These are phyloP conservation scores for Spatholobus suberectus DNA, from an alignment of 306 rosid genomes.

Conservation along the genomic window DNA sequence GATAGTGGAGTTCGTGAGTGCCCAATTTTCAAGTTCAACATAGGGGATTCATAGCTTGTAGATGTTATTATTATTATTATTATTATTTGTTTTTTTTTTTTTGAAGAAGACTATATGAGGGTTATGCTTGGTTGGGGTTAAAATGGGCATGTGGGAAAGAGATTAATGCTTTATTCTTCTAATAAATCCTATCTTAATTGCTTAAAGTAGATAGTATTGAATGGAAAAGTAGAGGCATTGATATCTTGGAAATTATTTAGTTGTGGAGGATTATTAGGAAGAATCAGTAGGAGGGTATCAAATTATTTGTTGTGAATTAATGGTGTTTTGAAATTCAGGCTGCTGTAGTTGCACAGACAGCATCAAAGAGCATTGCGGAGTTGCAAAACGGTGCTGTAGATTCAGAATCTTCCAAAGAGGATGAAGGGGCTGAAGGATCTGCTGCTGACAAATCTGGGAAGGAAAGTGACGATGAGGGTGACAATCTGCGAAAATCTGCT, in stretches of 20 bases:
- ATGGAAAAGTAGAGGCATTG: not conserved
- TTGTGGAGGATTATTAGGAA: conserved; percentile 3
- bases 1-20: not conserved
- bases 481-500: conserved; percentile 66
- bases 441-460: conserved; percentile 44
- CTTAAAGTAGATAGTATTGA: not conserved
- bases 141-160: conserved; percentile 7
- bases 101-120: not conserved
- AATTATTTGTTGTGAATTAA: conserved; percentile 27
- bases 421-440: conserved; percentile 54
- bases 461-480: conserved; percentile 64
- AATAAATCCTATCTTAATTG: not conserved
- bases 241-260: not conserved
- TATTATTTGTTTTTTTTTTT: not conserved
- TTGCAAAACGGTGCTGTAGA: conserved; percentile 60
- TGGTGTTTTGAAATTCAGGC: conserved; percentile 68
- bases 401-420: conserved; percentile 64
- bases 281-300: not conserved
- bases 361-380: conserved; percentile 80
- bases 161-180: not conserved
- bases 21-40: not conserved
- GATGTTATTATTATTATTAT: not conserved
- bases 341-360: conserved; percentile 84
- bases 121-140: not conserved
- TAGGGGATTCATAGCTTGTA: not conserved